Percentiles rank a stretch among this genome's conserved stretches.
Conservation (phyloP, 1,284 basidiomycete genomes). For the Gymnopus androsaceus region DNA sequence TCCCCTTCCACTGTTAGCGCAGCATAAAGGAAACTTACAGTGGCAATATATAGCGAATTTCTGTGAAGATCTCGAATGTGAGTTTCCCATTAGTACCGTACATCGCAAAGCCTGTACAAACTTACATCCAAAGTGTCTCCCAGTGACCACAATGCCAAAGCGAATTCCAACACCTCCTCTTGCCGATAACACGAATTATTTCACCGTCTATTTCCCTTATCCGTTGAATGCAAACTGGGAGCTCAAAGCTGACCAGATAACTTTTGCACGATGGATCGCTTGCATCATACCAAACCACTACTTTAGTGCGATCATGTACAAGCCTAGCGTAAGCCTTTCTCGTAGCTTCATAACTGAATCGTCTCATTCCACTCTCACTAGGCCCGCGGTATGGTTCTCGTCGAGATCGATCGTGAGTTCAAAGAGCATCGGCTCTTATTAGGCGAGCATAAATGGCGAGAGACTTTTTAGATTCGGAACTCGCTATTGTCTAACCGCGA, state of each 20-base stretch:
- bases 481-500: not conserved
- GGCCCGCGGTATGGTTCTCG: slow-evolving; percentile 66
- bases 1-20: too few species aligned
- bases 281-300: slow-evolving; percentile 48
- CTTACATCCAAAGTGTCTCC: too few species aligned
- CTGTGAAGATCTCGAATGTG: too few species aligned
- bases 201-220: slow-evolving; percentile 63
- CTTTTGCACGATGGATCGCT: slow-evolving; percentile 66
- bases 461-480: not conserved
- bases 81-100: too few species aligned
- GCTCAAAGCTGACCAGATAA: slow-evolving; percentile 46
- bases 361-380: slow-evolving; percentile 25
- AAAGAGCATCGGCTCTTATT: slow-evolving; percentile 42
- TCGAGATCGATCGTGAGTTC: slow-evolving; percentile 52
- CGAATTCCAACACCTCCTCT: slow-evolving; percentile 30
- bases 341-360: not conserved
- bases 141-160: not conserved
- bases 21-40: too few species aligned
- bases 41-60: too few species aligned
- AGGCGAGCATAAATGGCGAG: slow-evolving; percentile 64
- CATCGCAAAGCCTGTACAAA: too few species aligned
- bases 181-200: slow-evolving; percentile 58
- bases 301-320: slow-evolving; percentile 59
- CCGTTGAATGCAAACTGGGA: slow-evolving; percentile 60
- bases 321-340: slow-evolving; percentile 53